Conservation (phyloP, 495 filamentous ascomycete species). For the Elaphomyces granulatus region DNA sequence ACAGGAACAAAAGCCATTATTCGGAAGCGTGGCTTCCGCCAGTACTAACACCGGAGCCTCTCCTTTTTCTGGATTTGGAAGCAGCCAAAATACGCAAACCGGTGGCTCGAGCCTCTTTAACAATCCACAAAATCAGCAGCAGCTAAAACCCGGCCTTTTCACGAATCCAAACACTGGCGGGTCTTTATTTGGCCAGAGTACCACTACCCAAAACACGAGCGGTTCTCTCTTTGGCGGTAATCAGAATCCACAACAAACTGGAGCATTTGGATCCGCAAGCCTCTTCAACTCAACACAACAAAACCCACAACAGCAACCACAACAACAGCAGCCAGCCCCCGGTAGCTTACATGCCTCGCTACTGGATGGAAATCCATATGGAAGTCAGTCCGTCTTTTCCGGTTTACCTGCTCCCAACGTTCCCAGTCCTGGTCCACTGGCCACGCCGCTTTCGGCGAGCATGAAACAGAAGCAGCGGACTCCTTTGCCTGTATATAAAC, state of each 20-base stretch:
- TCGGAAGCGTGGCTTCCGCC: conserved; percentile 16
- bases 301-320: conserved; percentile 22
- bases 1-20: conserved; percentile 26
- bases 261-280: conserved; percentile 36
- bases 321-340: conserved; percentile 32
- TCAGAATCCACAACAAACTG: conserved; percentile 43
- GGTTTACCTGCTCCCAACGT: conserved; percentile 47
- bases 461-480: conserved; percentile 57
- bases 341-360: conserved; percentile 65
- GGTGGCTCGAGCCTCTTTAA: conserved; percentile 24
- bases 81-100: conserved; percentile 10
- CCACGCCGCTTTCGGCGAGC: conserved; percentile 66
- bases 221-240: conserved; percentile 47
- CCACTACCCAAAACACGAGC: conserved; percentile 24
- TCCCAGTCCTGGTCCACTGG: conserved; percentile 64
- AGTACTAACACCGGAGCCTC: conserved; percentile 12
- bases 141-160: conserved; percentile 46
- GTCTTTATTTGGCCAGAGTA: conserved; percentile 9
- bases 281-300: conserved; percentile 51
- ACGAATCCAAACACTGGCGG: conserved; percentile 19
- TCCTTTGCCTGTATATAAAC: conserved; percentile 74
- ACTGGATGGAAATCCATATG: conserved; percentile 64
- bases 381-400: conserved; percentile 64
- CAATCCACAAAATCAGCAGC: conserved; percentile 28
- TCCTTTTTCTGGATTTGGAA: conserved; percentile 17